Evolutionary conservation across 2,329 filamentous ascomycete genomes (phyloP).

Genomic region (Penicillium palitans): DNA sequence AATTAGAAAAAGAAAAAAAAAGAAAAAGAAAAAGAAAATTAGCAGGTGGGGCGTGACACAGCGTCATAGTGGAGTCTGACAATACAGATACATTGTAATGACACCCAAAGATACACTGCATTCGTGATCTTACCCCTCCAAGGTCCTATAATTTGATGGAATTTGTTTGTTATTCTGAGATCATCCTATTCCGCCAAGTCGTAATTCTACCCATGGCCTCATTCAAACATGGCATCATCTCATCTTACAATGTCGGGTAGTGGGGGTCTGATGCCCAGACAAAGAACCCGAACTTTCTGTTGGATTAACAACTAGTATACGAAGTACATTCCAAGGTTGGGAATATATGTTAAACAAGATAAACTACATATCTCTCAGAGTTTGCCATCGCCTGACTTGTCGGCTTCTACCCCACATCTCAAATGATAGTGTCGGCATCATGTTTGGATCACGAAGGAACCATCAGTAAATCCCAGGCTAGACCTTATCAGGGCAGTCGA

Average conservation of each 20-base stretch:
- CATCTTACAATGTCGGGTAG: slow-evolving; percentile 1
- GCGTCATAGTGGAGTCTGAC: slow-evolving; percentile 33
- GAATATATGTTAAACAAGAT: background rate
- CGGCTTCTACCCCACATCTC: slow-evolving; percentile 17
- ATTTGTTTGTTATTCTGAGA: slow-evolving; percentile 6
- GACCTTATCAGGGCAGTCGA: slow-evolving; percentile 7
- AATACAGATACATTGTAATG: slow-evolving; percentile 16
- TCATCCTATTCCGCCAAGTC: background rate
- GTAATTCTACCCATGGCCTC: background rate
- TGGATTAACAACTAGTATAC: background rate
- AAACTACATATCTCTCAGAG: background rate
- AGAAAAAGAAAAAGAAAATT: background rate
- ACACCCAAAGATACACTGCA: slow-evolving; percentile 13
- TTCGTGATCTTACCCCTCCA: slow-evolving; percentile 1
- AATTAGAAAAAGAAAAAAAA: slow-evolving; percentile 3
- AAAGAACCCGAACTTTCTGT: background rate
- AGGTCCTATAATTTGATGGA: slow-evolving; percentile 2
- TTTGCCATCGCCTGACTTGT: slow-evolving; percentile 16
- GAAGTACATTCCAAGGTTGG: background rate
- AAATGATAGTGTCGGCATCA: slow-evolving; percentile 14
- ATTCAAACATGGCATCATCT: slow-evolving; percentile 1
- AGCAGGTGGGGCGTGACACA: slow-evolving; percentile 11
- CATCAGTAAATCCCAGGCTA: slow-evolving; percentile 6
- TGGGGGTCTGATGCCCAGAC: slow-evolving; percentile 17
- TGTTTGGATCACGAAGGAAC: slow-evolving; percentile 15